Evolutionary conservation across 2,329 filamentous ascomycete genomes (phyloP).

Genomic region (Penicillium corylophilum): DNA sequence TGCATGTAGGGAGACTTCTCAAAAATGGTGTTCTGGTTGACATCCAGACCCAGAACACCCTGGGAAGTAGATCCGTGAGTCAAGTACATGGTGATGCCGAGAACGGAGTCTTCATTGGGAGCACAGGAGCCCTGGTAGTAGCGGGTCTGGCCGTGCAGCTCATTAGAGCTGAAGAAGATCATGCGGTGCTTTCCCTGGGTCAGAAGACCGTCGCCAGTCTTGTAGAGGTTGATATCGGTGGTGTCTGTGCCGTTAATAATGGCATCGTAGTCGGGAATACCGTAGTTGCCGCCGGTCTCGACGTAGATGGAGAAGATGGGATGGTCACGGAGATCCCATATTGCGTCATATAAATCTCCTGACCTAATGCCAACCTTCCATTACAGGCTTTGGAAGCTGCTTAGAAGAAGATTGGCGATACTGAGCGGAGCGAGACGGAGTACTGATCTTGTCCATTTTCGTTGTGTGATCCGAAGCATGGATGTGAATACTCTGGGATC

Average conservation of each 20-base stretch:
- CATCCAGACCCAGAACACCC: constrained; percentile 24
- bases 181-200: constrained; percentile 28
- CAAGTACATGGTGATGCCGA: constrained; percentile 27
- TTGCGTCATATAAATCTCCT: no score
- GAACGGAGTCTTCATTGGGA: constrained; percentile 13
- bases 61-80: constrained; percentile 30
- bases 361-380: no score
- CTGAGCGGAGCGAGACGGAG: background rate
- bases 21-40: constrained; percentile 26
- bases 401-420: no score
- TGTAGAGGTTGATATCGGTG: constrained; percentile 26
- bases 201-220: constrained; percentile 18
- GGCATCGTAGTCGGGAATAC: constrained; percentile 14
- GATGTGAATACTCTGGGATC: constrained; percentile 9
- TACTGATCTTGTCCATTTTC: constrained; percentile 7
- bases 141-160: constrained; percentile 24
- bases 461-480: constrained; percentile 15
- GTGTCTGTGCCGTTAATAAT: constrained; percentile 20
- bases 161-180: constrained; percentile 28
- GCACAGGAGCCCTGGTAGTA: constrained; percentile 29
- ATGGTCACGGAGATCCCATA: no score
- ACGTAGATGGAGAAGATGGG: constrained; percentile 19
- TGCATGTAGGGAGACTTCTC: constrained; percentile 27
- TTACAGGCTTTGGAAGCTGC: no score
- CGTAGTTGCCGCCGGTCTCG: constrained; percentile 20